A percentile compares a stretch with the other conserved stretches of the same genome.
Conservation (phyloP, 345 rosid species). For the Aquilaria malaccensis region DNA sequence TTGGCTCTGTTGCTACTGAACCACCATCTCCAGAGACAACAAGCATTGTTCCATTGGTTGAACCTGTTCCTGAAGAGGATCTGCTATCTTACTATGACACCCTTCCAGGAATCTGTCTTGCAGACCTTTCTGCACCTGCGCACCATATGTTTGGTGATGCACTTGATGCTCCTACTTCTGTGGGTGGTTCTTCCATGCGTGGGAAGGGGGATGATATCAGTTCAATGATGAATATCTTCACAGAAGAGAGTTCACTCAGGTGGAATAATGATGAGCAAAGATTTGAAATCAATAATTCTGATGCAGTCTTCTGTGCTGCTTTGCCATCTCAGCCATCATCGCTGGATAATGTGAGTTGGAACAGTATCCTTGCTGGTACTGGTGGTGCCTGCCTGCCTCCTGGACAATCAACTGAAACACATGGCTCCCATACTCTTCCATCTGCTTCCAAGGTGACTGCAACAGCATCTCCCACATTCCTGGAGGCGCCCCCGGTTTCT, state of each 20-base stretch:
- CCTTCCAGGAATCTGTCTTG: too few relatives aligned
- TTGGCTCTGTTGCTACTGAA: conserved; percentile 7
- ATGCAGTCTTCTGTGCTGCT: too few relatives aligned
- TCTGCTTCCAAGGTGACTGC: conserved; percentile 12
- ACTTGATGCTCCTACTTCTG: background rate
- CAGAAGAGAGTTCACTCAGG: too few relatives aligned
- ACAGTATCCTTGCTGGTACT: background rate
- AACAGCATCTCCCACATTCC: background rate
- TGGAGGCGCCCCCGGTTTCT: conserved; percentile 13
- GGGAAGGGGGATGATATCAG: too few relatives aligned
- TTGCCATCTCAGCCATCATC: too few relatives aligned
- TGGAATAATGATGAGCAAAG: too few relatives aligned
- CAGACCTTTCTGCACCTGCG: too few relatives aligned
- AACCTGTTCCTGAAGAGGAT: background rate
- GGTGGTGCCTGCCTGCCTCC: background rate
- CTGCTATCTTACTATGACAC: too few relatives aligned
- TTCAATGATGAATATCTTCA: too few relatives aligned
- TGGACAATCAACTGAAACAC: conserved; percentile 15
- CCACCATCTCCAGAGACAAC: conserved; percentile 11
- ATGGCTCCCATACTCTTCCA: conserved; percentile 20
- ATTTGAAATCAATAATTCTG: too few relatives aligned
- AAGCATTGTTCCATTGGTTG: background rate
- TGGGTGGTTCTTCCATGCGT: background rate
- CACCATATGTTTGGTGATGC: too few relatives aligned
- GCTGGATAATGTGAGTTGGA: too few relatives aligned